phyloP scores from a whole-genome alignment of 805 yeast species.

The Scheffersomyces stipitis region DNA sequence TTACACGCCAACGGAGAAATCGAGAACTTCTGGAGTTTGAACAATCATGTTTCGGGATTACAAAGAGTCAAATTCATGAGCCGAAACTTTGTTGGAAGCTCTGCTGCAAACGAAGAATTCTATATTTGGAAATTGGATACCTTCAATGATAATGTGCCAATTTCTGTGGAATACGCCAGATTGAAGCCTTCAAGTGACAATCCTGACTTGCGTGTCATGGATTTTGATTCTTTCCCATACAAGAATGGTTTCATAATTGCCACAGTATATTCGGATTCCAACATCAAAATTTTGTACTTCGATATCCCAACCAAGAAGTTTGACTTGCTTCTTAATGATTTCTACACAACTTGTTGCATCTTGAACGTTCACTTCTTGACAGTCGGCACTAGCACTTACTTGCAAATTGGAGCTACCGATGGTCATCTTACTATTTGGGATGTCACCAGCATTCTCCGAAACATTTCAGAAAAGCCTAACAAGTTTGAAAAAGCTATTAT shows the following conservation, averaged over 20 bases:
- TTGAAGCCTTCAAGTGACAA: slow-evolving; percentile 55
- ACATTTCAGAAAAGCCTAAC: neutral
- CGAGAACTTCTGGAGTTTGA: slow-evolving; percentile 55
- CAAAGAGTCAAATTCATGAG: slow-evolving; percentile 69
- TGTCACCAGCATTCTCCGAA: slow-evolving; percentile 25
- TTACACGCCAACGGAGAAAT: slow-evolving; percentile 42
- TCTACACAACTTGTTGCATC: slow-evolving; percentile 75
- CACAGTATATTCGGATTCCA: slow-evolving; percentile 85
- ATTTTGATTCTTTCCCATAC: slow-evolving; percentile 55
- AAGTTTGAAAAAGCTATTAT: slow-evolving; percentile 28
- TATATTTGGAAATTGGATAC: slow-evolving; percentile 68
- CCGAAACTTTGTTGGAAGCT: slow-evolving; percentile 43
- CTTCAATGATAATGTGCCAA: slow-evolving; percentile 34
- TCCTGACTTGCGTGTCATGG: slow-evolving; percentile 92
- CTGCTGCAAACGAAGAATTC: slow-evolving; percentile 89
- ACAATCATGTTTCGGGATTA: slow-evolving; percentile 86
- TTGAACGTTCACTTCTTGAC: slow-evolving; percentile 55
- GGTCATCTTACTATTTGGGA: slow-evolving; percentile 72
- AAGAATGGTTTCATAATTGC: slow-evolving; percentile 52
- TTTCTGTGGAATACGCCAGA: slow-evolving; percentile 48
- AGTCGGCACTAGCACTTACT: slow-evolving; percentile 21
- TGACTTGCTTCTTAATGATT: slow-evolving; percentile 43
- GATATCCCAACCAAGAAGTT: slow-evolving; percentile 38
- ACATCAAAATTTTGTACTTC: slow-evolving; percentile 64
- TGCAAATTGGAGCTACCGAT: slow-evolving; percentile 76